Evolutionary conservation across 768 basidiomycete species (phyloP).

Genomic region (Mrakia frigida): DNA sequence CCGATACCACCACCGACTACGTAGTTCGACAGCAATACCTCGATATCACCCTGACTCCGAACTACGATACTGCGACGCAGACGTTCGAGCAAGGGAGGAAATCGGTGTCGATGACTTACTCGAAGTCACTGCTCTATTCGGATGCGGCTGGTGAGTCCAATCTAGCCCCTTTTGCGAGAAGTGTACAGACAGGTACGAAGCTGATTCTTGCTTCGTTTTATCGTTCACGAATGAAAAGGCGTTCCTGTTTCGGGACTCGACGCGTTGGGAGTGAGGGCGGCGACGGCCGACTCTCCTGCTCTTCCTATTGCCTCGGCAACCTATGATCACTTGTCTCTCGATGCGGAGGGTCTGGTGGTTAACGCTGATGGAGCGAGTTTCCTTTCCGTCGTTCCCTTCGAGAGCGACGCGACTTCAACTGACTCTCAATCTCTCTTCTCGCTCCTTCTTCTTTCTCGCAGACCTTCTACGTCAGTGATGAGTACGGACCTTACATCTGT

Average conservation of each 20-base stretch:
- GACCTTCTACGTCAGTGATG: slow-evolving; percentile 62
- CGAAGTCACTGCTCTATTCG: slow-evolving; percentile 51
- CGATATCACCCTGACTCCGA: slow-evolving; percentile 57
- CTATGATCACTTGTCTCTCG: slow-evolving; percentile 53
- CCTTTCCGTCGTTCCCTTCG: neutral
- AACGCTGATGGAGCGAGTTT: slow-evolving; percentile 52
- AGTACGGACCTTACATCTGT: slow-evolving; percentile 51
- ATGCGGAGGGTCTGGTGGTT: slow-evolving; percentile 58
- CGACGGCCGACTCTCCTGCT: slow-evolving; percentile 46
- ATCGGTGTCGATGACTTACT: slow-evolving; percentile 54
- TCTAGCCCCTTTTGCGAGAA: neutral
- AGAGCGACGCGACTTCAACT: neutral
- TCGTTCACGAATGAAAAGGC: slow-evolving; percentile 16
- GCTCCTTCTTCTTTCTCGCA: neutral
- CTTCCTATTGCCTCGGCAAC: slow-evolving; percentile 47
- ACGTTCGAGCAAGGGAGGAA: slow-evolving; percentile 52
- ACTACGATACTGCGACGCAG: slow-evolving; percentile 49
- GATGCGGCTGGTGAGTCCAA: slow-evolving; percentile 43
- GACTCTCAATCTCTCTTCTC: neutral
- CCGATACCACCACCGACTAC: slow-evolving; percentile 53
- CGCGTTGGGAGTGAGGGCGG: slow-evolving; percentile 50
- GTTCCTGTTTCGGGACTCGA: slow-evolving; percentile 57
- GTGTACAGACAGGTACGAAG: too few species aligned
- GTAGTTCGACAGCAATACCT: slow-evolving; percentile 61
- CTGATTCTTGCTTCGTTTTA: too few species aligned